phyloP scores from a whole-genome alignment of 176 grass and related monocot species.

The Triticum aestivum region DNA sequence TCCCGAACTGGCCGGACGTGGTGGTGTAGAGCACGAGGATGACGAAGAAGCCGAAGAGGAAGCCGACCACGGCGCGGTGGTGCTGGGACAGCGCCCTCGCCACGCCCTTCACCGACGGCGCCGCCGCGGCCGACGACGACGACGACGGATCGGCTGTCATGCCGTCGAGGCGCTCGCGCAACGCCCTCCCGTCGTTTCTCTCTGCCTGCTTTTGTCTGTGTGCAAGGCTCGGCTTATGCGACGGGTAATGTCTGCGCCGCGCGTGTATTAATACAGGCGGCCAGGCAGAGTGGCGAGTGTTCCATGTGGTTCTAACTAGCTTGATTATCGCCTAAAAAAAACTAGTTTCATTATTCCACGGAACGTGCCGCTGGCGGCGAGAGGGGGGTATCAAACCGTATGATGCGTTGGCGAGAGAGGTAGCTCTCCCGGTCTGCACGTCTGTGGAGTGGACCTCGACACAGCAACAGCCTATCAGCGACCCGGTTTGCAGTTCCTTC shows the following conservation, averaged over 20 bases:
- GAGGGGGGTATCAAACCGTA: neutral
- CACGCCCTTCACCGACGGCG: constrained; percentile 11
- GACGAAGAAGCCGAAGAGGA: constrained; percentile 42
- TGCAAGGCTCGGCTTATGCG: neutral
- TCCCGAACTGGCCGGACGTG: constrained; percentile 9
- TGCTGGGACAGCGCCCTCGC: constrained; percentile 20
- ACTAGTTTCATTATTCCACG: constrained; percentile 17
- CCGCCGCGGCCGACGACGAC: neutral
- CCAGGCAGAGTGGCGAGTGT: neutral
- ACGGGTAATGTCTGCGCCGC: neutral
- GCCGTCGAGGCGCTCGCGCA: neutral
- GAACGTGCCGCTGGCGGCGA: neutral
- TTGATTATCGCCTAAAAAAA: neutral
- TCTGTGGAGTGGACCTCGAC: neutral
- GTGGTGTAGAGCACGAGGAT: constrained; percentile 39
- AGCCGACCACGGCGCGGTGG: constrained; percentile 27
- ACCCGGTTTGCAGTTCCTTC: neutral
- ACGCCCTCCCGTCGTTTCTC: no score
- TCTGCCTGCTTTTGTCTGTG: neutral
- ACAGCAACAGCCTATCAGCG: constrained; percentile 1
- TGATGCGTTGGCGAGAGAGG: neutral
- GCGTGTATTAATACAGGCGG: neutral
- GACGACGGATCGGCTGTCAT: constrained; percentile 3
- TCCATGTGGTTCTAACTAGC: constrained; percentile 10
- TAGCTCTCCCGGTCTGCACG: neutral